Conservation (phyloP, 371 early-diverging fungal species). For the Mortierella sp. region DNA sequence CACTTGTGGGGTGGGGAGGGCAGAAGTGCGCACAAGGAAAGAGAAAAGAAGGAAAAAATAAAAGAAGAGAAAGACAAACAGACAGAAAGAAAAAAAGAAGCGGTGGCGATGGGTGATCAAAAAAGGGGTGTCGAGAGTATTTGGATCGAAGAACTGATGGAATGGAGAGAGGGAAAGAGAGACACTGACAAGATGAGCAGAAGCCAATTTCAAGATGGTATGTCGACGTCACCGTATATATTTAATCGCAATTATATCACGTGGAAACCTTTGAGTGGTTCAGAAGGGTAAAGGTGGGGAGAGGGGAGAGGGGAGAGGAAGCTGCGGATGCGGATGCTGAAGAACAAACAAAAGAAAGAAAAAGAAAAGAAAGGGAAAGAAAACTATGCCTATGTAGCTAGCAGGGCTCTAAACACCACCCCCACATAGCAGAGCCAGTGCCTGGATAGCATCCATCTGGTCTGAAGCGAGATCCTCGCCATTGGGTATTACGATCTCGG, state of each 20-base stretch:
- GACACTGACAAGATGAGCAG: neutral
- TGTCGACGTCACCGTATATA: neutral
- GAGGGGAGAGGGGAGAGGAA: conserved; percentile 5
- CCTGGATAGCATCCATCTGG: conserved; percentile 57
- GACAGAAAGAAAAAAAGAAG: neutral
- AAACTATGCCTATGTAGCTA: neutral
- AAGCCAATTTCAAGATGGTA: neutral
- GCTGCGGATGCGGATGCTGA: neutral
- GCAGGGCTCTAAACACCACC: conserved; percentile 37
- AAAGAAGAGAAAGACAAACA: neutral
- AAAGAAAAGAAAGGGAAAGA: neutral
- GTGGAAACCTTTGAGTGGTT: neutral
- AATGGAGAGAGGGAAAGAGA: neutral
- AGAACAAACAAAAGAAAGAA: neutral
- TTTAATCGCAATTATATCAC: neutral
- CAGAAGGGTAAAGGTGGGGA: neutral
- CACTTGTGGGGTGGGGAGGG: neutral
- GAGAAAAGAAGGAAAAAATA: neutral
- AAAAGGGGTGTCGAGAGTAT: neutral
- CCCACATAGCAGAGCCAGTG: conserved; percentile 48
- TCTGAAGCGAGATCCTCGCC: conserved; percentile 55
- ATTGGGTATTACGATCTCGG: conserved; percentile 56
- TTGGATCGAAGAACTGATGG: neutral
- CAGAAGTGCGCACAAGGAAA: neutral
- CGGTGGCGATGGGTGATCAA: neutral